phyloP scores from a whole-genome alignment of 83 land plant genomes.

The Isoetes engelmannii region DNA sequence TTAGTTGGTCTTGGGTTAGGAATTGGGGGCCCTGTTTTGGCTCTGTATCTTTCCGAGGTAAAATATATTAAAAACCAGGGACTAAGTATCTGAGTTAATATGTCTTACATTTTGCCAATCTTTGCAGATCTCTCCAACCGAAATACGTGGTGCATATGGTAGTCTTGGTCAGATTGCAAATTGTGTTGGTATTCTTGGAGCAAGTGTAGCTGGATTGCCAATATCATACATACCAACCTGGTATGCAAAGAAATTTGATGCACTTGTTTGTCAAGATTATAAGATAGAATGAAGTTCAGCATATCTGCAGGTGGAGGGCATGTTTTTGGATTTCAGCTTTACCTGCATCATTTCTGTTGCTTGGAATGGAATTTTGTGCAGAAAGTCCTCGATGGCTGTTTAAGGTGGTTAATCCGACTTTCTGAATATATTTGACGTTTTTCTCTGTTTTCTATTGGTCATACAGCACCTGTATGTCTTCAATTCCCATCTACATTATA shows the following conservation, averaged over 20 bases:
- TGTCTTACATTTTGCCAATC: background rate
- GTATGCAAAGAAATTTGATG: conserved; percentile 33
- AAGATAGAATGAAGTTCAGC: background rate
- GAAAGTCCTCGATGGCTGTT: conserved; percentile 28
- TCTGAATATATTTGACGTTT: background rate
- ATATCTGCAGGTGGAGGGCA: conserved; percentile 19
- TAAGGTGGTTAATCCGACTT: conserved; percentile 11
- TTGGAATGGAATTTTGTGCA: conserved; percentile 20
- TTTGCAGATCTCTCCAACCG: conserved; percentile 72
- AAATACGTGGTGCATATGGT: conserved; percentile 78
- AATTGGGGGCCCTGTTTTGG: background rate
- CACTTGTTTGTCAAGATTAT: background rate
- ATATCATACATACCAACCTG: conserved; percentile 52
- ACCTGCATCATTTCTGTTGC: conserved; percentile 9
- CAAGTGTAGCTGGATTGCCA: conserved; percentile 75
- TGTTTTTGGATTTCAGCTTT: conserved; percentile 17
- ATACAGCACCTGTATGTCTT: background rate
- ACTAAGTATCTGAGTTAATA: background rate
- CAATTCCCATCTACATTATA: background rate
- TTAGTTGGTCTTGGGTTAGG: conserved; percentile 3
- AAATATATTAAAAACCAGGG: background rate
- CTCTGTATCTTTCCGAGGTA: conserved; percentile 3
- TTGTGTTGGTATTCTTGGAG: conserved; percentile 64
- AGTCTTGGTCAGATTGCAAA: conserved; percentile 72
- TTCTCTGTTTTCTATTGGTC: background rate